A percentile compares a stretch with the other conserved stretches of the same genome.
Conservation (phyloP, 495 filamentous ascomycete genomes). For the Aspergillus kassunensis region DNA sequence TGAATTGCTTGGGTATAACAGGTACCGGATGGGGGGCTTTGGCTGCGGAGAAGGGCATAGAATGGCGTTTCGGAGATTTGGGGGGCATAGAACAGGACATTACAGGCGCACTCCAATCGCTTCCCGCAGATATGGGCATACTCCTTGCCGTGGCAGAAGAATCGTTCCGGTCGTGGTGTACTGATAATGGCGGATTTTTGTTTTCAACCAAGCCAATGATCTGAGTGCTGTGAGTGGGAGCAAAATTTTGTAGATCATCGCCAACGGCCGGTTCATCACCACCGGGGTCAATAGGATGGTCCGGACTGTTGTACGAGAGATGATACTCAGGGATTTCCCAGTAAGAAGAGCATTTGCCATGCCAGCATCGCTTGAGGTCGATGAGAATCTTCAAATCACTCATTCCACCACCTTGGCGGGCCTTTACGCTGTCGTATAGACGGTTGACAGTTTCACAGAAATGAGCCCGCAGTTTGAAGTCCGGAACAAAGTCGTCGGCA, state of each 20-base stretch:
- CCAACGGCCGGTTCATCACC: constrained; percentile 37
- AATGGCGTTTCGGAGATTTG: constrained; percentile 50
- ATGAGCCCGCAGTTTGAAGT: constrained; percentile 68
- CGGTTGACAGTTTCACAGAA: constrained; percentile 83
- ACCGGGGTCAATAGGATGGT: constrained; percentile 72
- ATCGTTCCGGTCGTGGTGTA: constrained; percentile 40
- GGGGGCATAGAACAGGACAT: constrained; percentile 82
- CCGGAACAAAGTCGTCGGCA: constrained; percentile 88
- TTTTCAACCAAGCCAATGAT: constrained; percentile 28
- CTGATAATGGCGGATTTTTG: constrained; percentile 12
- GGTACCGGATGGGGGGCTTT: constrained; percentile 64
- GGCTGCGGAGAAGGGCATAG: constrained; percentile 33
- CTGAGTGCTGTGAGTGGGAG: constrained; percentile 4
- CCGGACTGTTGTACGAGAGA: constrained; percentile 48
- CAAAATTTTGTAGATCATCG: constrained; percentile 16
- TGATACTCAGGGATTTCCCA: constrained; percentile 73
- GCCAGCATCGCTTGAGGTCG: constrained; percentile 96
- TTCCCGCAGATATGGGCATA: constrained; percentile 42
- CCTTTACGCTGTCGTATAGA: constrained; percentile 59
- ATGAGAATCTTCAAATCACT: constrained; percentile 88
- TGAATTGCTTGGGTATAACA: constrained; percentile 21
- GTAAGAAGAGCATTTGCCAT: constrained; percentile 80
- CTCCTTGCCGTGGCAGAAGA: constrained; percentile 44
- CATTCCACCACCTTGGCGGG: constrained; percentile 49
- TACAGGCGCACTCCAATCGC: constrained; percentile 60